Conservation (phyloP, 345 rosid genomes). For the Barbarea vulgaris region DNA sequence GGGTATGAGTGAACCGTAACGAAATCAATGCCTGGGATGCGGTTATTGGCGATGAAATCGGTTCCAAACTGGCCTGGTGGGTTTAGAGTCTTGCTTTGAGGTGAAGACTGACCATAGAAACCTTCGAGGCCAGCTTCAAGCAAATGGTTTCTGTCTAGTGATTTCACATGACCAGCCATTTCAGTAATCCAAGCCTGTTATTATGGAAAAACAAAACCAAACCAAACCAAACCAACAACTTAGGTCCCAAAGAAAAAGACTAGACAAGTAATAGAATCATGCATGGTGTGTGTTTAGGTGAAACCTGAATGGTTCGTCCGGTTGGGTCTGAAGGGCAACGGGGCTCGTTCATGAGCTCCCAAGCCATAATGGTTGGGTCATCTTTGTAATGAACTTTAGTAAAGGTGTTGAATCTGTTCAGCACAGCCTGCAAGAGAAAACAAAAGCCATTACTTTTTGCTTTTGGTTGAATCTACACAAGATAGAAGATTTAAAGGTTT, state of each 20-base stretch:
- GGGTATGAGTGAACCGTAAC: slow-evolving; percentile 90
- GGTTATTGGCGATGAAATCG: slow-evolving; percentile 84
- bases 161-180: slow-evolving; percentile 83
- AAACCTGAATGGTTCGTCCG: slow-evolving; percentile 87
- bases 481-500: not conserved
- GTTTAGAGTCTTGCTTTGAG: slow-evolving; percentile 68
- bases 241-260: slow-evolving; percentile 7
- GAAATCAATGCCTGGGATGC: slow-evolving; percentile 72
- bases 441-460: not conserved
- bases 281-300: not conserved
- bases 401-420: slow-evolving; percentile 68
- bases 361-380: slow-evolving; percentile 96
- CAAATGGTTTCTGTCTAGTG: slow-evolving; percentile 76
- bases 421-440: slow-evolving; percentile 56
- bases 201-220: not conserved
- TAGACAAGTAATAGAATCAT: not conserved
- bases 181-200: slow-evolving; percentile 81
- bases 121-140: slow-evolving; percentile 90
- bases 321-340: slow-evolving; percentile 85
- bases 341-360: slow-evolving; percentile 99
- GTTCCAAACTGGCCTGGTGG: slow-evolving; percentile 76
- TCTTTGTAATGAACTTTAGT: slow-evolving; percentile 80
- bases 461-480: not conserved
- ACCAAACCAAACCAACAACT: slow-evolving; percentile 9
- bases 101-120: slow-evolving; percentile 75